Base-by-base conservation (phyloP, 768 basidiomycete genomes). In the Mycena galopus region DNA sequence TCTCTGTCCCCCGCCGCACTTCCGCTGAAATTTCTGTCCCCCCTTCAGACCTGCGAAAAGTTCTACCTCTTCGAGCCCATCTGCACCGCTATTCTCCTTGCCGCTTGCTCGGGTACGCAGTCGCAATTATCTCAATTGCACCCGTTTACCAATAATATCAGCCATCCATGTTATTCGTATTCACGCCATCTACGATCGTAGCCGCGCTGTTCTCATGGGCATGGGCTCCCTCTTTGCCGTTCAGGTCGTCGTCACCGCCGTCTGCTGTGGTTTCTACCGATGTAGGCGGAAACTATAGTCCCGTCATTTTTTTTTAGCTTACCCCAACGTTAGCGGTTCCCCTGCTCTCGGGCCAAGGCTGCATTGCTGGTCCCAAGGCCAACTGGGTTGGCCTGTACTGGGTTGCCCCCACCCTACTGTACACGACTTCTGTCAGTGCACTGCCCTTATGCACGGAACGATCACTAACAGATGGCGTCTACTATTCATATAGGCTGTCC, bases 61-160 rank as follows among this genome's bases (percentile, higher is more conserved):
- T 94, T 95, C 82, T 96, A 88, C 83, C 90, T 95, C 29, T 96
- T 95, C 74, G 94, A 96, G 76, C 94, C 94, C 72, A 95, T 96
- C 77, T 90, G 90, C 79, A 95, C 94, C 19, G 94, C 94, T 3
- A 82, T 95, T 77, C 87, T 96, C 50, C 88, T 96, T 65, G 92
- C 91, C n/a, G 87, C 89, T 9, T 88, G 91, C 65, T 92, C 93
- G 19, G 83, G 90, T 90, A 65, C 21, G 84, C 73, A 32, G n/a
- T 62, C 55, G 56, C 42, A 21, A 42, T 29, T 30, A 14, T 55
- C 44, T 7, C 44, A 16, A 69, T 37, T 23, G 53, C n/a, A 23
- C 12, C 17, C 12, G 58, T 17, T 60, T 53, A 30, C 44, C 53
- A 68, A 73, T 73, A 19, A 62, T 14, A n/a, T n/a, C 67, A 90